These are phyloP conservation scores for Zasmidium cellare DNA, from an alignment of 2,329 filamentous ascomycete species.

Conservation along the genomic window DNA sequence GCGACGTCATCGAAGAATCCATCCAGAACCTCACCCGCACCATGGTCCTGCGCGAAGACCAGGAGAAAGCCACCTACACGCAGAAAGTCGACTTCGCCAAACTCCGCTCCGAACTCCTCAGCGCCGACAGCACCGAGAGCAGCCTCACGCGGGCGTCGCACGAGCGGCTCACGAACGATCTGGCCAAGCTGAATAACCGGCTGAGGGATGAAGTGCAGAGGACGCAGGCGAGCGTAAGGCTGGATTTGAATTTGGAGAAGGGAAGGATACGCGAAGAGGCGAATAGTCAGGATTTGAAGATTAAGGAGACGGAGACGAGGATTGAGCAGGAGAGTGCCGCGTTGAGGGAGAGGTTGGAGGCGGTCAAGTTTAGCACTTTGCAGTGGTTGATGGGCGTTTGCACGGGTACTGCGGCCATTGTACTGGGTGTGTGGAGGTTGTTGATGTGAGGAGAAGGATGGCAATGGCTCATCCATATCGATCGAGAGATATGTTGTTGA, in stretches of 20 bases:
- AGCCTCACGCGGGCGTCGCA: constrained; percentile 86
- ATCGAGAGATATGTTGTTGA: too few species aligned
- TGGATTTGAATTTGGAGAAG: constrained; percentile 96
- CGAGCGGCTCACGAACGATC: constrained; percentile 89
- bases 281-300: constrained; percentile 93
- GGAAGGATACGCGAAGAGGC: constrained; percentile 94
- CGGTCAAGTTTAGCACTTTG: constrained; percentile 95
- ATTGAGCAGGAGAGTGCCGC: constrained; percentile 97
- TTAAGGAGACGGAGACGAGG: constrained; percentile 97
- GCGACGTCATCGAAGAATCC: constrained; percentile 95
- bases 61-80: constrained; percentile 72
- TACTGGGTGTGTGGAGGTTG: constrained; percentile 67
- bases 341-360: constrained; percentile 86
- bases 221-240: constrained; percentile 86
- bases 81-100: constrained; percentile 98
- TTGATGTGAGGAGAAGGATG: constrained; percentile 52
- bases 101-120: constrained; percentile 88
- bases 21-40: constrained; percentile 97
- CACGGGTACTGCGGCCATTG: constrained; percentile 65
- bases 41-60: constrained; percentile 95
- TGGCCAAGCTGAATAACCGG: constrained; percentile 87
- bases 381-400: constrained; percentile 92
- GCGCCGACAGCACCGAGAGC: constrained; percentile 86
- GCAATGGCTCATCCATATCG: too few species aligned
- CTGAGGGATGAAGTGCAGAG: constrained; percentile 91